Base-by-base conservation (phyloP, 441 rosid genomes). In the Codiaeum variegatum region DNA sequence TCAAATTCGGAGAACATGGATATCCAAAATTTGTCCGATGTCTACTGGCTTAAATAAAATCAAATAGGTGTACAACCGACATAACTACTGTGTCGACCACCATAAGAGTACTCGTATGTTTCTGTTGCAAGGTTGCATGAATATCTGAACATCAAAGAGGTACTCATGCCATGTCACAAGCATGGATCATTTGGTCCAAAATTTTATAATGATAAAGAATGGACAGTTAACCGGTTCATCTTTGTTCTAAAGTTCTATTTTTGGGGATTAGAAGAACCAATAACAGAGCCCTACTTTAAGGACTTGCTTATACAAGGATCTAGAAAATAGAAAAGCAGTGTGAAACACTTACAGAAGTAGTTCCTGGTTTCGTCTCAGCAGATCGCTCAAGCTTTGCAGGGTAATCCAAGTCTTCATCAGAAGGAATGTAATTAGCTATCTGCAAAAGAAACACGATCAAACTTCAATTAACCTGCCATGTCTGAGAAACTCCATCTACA, bases 401-500 rank as follows among this genome's bases (percentile, higher is more conserved):
- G 83, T 92, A 95, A 85, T 91, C 85, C 82, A 93, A 73, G 83
- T 93, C 97, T 84, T 90, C 95, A 42, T 89, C 85, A 21, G 83
- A 83, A 36, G 96, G 95, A 70, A 86, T 73, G 78, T 81, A 95
- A 79, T 89, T 95, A 80, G 99, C 97, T 82, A 95, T 90, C 99
- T 95, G 86, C 78, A 77, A 61, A 68, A 75, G 51, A 79, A 83
- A 81, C 61, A 76, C 61, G 29, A 65, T 24, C 58, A 73, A 62
- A 23, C 42, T 44, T 78, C 62, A 73, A 51, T 5, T 19, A 58
- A 38, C 34, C 52, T 34, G 26, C 24, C 29, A 40, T 10, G 18
- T 47, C 52, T 47, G 18, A 10, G 12, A 54, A 24, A 23, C 15
- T 23, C 60, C 16, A 55, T 3, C 29, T 52, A n/a, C 8, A 10